Conservation (phyloP, 768 basidiomycete species). For the Macrolepiota albuminosa region DNA sequence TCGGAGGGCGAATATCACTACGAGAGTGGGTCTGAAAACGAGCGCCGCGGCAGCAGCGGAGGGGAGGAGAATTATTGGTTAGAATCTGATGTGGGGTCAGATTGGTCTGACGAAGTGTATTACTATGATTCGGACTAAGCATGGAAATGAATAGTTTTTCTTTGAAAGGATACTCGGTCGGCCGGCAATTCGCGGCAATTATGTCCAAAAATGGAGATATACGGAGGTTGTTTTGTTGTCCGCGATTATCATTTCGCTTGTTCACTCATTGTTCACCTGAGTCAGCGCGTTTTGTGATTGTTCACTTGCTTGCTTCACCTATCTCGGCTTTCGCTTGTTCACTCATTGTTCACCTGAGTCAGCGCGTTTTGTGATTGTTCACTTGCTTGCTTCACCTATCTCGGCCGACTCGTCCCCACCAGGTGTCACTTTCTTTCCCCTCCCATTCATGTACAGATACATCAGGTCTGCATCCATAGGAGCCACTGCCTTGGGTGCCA, state of each 20-base stretch:
- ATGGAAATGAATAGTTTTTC: background rate
- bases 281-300: conserved; percentile 15
- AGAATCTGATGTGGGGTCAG: conserved; percentile 2
- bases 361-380: conserved; percentile 14
- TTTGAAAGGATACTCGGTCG: background rate
- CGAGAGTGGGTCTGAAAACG: background rate
- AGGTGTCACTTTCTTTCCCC: background rate
- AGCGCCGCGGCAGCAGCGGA: background rate
- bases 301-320: conserved; percentile 8
- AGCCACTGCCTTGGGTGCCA: conserved; percentile 22
- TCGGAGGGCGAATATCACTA: conserved; percentile 2
- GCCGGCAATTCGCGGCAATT: background rate
- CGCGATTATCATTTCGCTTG: background rate
- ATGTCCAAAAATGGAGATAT: background rate
- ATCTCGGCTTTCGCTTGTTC: conserved; percentile 5
- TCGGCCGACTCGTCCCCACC: conserved; percentile 4
- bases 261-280: conserved; percentile 5
- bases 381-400: conserved; percentile 6
- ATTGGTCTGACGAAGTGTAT: background rate
- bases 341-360: conserved; percentile 9
- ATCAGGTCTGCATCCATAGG: conserved; percentile 23
- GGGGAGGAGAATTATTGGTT: background rate
- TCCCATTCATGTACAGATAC: conserved; percentile 14
- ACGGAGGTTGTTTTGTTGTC: background rate
- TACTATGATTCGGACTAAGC: conserved; percentile 4